These are phyloP conservation scores for Phoma sp. DNA, from an alignment of 2,329 filamentous ascomycete genomes.

Conservation along the genomic window DNA sequence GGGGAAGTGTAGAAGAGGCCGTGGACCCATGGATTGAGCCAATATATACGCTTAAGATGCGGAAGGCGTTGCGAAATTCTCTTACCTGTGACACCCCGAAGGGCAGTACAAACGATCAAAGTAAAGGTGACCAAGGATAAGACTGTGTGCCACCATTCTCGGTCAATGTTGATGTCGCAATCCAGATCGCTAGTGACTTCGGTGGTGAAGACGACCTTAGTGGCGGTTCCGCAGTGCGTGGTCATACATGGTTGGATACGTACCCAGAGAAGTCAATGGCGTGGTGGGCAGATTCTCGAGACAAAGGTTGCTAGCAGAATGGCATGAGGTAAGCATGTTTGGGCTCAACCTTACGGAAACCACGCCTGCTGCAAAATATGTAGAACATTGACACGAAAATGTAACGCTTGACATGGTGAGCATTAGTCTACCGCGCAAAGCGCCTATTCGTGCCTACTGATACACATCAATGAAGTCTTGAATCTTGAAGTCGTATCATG, in stretches of 20 bases:
- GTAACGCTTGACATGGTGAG: neutral
- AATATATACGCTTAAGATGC: neutral
- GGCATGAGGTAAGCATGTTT: neutral
- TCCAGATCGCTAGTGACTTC: neutral
- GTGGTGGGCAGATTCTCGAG: too few species aligned
- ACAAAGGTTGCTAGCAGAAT: too few species aligned
- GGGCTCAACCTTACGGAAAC: neutral
- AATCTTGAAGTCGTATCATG: slow-evolving; percentile 11
- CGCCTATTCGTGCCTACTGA: slow-evolving; percentile 20
- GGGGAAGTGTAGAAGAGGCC: neutral
- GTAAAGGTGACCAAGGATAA: slow-evolving; percentile 6
- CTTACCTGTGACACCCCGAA: neutral
- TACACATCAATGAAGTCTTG: slow-evolving; percentile 24
- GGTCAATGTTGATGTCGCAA: neutral
- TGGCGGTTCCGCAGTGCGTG: too few species aligned
- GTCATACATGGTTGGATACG: too few species aligned
- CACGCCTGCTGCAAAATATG: neutral
- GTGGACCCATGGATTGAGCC: neutral
- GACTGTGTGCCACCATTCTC: neutral
- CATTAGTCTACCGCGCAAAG: slow-evolving; percentile 5
- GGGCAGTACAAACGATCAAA: neutral
- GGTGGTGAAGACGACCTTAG: neutral
- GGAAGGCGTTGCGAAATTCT: neutral
- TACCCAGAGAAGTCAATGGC: too few species aligned
- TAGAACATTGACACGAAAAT: neutral